These are phyloP conservation scores for Beta macrorhiza DNA, from an alignment of 179 eudicot species.

Conservation along the genomic window DNA sequence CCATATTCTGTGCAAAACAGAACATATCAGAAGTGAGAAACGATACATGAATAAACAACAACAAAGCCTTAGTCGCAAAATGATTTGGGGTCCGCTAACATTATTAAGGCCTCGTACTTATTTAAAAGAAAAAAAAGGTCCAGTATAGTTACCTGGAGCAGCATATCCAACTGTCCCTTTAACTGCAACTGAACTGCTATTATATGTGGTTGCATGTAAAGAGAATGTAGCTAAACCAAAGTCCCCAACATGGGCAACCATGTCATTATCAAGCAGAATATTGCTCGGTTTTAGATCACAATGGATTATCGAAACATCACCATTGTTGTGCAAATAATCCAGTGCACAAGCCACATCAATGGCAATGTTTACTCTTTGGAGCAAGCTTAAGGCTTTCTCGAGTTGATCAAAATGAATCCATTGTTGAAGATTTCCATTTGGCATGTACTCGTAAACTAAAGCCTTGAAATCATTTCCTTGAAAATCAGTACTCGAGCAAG, in stretches of 20 bases:
- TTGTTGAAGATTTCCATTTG: conserved; percentile 27
- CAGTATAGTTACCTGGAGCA: conserved; percentile 26
- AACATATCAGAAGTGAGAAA: not conserved
- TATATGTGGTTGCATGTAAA: not conserved
- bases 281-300: conserved; percentile 33
- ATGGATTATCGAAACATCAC: conserved; percentile 23
- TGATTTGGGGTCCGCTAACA: too few species aligned
- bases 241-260: conserved; percentile 33
- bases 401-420: conserved; percentile 21
- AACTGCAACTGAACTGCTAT: conserved; percentile 24
- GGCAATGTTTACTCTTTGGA: conserved; percentile 27
- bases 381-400: conserved; percentile 5
- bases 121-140: not conserved
- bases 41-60: not conserved
- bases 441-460: conserved; percentile 34
- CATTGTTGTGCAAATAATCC: conserved; percentile 29
- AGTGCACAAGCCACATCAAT: conserved; percentile 36
- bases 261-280: conserved; percentile 21
- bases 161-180: conserved; percentile 28
- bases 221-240: conserved; percentile 29
- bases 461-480: conserved; percentile 34
- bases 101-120: too few species aligned
- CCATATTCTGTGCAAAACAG: conserved; percentile 27
- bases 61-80: not conserved
- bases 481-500: conserved; percentile 32